Conservation (phyloP, 805 yeast species). For the Ogataea dorogensis region DNA sequence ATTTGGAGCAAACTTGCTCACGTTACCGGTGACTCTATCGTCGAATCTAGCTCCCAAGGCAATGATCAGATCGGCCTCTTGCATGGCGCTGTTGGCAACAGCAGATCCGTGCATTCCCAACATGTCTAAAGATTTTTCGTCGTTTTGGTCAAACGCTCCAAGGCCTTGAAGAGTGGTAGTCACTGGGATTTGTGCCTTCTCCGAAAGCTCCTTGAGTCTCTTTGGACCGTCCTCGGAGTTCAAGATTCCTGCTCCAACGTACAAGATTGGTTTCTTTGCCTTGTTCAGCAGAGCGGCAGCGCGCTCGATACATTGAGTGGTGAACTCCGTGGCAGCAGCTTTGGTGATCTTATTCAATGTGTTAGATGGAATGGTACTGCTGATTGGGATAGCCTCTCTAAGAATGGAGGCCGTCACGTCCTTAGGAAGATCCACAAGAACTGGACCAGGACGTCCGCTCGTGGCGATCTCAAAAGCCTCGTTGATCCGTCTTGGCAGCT, state of each 20-base stretch:
- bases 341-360: constrained; percentile 70
- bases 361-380: constrained; percentile 70
- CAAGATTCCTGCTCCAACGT: constrained; percentile 89
- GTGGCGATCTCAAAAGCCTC: constrained; percentile 98
- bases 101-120: constrained; percentile 98
- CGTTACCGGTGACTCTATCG: constrained; percentile 92
- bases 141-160: constrained; percentile 92
- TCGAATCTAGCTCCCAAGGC: constrained; percentile 98
- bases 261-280: constrained; percentile 85
- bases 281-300: constrained; percentile 75
- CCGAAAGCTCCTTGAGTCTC: constrained; percentile 78
- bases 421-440: constrained; percentile 94
- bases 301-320: constrained; percentile 67
- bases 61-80: constrained; percentile 86
- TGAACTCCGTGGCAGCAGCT: constrained; percentile 69
- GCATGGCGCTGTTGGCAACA: constrained; percentile 92
- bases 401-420: constrained; percentile 94
- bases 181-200: constrained; percentile 90
- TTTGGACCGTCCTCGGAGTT: constrained; percentile 78
- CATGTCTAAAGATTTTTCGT: constrained; percentile 89
- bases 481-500: constrained; percentile 90
- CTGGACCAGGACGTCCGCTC: constrained; percentile 97
- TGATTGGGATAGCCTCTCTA: constrained; percentile 79
- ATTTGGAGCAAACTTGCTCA: constrained; percentile 87
- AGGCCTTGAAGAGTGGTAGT: constrained; percentile 93